Conservation (phyloP, 2,329 filamentous ascomycete species). For the Fonsecaea erecta region DNA sequence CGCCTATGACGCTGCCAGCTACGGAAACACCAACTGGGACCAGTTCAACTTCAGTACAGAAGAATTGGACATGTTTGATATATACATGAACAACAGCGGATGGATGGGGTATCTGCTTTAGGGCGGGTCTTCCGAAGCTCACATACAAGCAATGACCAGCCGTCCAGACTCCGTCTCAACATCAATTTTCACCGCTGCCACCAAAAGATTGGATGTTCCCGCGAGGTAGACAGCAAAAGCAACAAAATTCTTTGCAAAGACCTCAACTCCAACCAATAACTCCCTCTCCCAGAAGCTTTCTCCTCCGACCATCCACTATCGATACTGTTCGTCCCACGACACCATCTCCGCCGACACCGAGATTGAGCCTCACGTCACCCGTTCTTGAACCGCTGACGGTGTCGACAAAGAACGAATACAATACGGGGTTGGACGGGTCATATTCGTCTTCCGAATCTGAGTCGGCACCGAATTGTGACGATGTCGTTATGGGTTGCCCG, state of each 20-base stretch:
- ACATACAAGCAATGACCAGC: background rate
- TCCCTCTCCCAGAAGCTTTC: slow-evolving; percentile 32
- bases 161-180: background rate
- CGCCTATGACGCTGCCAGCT: slow-evolving; percentile 33
- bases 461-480: background rate
- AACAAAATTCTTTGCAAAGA: background rate
- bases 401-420: slow-evolving; percentile 33
- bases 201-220: background rate
- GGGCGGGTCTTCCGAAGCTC: background rate
- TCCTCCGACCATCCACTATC: slow-evolving; percentile 24
- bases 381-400: background rate
- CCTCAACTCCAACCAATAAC: slow-evolving; percentile 36
- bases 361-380: slow-evolving; percentile 28
- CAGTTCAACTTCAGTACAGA: slow-evolving; percentile 33
- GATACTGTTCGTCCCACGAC: slow-evolving; percentile 36
- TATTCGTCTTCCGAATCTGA: slow-evolving; percentile 5
- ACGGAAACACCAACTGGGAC: slow-evolving; percentile 36
- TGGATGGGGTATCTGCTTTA: slow-evolving; percentile 37
- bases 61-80: slow-evolving; percentile 35
- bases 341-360: slow-evolving; percentile 36
- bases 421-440: slow-evolving; percentile 27
- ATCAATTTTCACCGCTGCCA: background rate
- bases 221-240: background rate
- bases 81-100: slow-evolving; percentile 33
- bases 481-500: slow-evolving; percentile 27